A percentile compares a stretch with the other conserved stretches of the same genome.
Evolutionary conservation across 441 rosid genomes (phyloP).

Genomic region (Arabidopsis lyrata): DNA sequence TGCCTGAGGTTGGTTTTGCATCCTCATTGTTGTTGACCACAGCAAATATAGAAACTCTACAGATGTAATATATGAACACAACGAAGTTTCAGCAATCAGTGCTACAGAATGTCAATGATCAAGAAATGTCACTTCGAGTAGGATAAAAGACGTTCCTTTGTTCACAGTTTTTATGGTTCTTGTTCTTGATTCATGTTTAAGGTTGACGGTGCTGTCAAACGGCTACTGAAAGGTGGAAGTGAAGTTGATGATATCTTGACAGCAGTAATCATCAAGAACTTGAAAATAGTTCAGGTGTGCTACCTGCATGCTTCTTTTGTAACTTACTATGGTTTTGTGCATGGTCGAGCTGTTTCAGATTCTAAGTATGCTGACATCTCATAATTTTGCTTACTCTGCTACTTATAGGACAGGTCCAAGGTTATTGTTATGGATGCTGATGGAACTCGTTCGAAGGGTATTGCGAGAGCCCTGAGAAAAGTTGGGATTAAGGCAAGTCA

Average conservation of each 20-base stretch:
- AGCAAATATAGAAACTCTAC: constrained; percentile 8
- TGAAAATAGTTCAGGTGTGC: constrained; percentile 78
- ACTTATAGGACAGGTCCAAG: constrained; percentile 95
- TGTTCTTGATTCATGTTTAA: constrained; percentile 48
- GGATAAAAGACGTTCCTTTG: constrained; percentile 2
- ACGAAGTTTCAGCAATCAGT: constrained; percentile 21
- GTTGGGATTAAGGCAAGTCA: constrained; percentile 80
- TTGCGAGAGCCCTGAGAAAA: constrained; percentile 93
- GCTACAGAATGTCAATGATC: not conserved
- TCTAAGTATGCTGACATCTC: constrained; percentile 43
- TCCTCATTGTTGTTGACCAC: constrained; percentile 25
- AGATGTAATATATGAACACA: constrained; percentile 1
- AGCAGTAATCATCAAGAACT: constrained; percentile 80
- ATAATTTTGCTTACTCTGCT: constrained; percentile 47
- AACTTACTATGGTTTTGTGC: constrained; percentile 26
- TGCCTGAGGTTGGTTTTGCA: constrained; percentile 77
- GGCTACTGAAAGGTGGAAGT: constrained; percentile 72
- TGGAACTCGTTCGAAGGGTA: constrained; percentile 83
- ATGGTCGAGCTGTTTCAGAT: constrained; percentile 4
- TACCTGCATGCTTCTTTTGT: constrained; percentile 27
- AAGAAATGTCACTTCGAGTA: not conserved
- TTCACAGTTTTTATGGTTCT: constrained; percentile 39
- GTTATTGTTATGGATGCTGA: constrained; percentile 95
- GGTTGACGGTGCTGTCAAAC: constrained; percentile 67
- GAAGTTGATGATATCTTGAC: constrained; percentile 73